A percentile compares a stretch with the other conserved stretches of the same genome.
Conservation (phyloP, 1,139 yeast species). For the Magnusiomyces magnusii region DNA sequence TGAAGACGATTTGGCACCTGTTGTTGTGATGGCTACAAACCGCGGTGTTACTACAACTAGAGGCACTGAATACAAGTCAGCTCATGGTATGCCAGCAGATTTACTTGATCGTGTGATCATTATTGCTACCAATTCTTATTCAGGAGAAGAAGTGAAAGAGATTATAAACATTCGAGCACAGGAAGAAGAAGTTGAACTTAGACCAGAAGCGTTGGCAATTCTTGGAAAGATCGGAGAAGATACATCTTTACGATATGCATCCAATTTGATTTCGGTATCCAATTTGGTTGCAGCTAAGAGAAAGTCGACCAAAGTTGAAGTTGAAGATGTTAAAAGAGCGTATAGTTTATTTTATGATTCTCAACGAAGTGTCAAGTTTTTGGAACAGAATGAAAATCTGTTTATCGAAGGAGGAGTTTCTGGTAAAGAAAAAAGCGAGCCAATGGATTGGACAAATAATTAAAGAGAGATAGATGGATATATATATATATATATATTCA, state of each 20-base stretch:
- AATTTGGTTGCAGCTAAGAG: conserved; percentile 80
- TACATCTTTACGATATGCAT: conserved; percentile 86
- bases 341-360: conserved; percentile 84
- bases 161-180: conserved; percentile 87
- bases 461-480: too few relatives aligned
- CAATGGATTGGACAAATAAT: conserved; percentile 15
- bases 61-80: conserved; percentile 89
- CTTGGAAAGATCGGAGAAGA: conserved; percentile 90
- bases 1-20: conserved; percentile 95
- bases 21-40: conserved; percentile 98
- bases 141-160: conserved; percentile 73
- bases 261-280: conserved; percentile 84
- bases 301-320: conserved; percentile 61
- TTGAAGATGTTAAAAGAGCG: conserved; percentile 80
- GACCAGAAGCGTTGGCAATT: conserved; percentile 76
- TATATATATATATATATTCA: too few relatives aligned
- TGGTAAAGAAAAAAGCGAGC: neutral
- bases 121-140: conserved; percentile 74
- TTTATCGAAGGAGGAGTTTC: conserved; percentile 16
- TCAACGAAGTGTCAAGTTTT: conserved; percentile 60
- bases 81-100: conserved; percentile 96
- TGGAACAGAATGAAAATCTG: conserved; percentile 24
- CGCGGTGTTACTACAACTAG: conserved; percentile 88
- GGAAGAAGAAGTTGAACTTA: conserved; percentile 89
- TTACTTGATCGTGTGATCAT: conserved; percentile 90